Base-by-base conservation (phyloP, 2,329 filamentous ascomycete species). In the Tolypocladium ophioglossoides region DNA sequence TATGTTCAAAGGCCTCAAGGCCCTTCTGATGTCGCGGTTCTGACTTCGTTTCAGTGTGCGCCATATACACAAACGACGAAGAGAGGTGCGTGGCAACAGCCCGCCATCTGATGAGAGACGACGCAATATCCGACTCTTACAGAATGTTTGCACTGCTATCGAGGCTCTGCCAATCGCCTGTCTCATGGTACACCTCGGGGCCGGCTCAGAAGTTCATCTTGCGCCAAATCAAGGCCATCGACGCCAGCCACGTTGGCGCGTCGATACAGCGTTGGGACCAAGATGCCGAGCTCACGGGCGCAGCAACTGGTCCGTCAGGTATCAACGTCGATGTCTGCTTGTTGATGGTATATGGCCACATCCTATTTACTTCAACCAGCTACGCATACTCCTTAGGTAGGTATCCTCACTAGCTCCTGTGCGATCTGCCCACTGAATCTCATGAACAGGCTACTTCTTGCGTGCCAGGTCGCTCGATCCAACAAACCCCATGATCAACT, bases 171-270 rank as follows among this genome's bases (percentile, higher is more conserved):
- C 84, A 89, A 52, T 85, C 88, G 16, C 83, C 86, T 2, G 76
- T 83, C 39, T 80, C 84, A 34, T 89, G 86, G 76, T 96, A 92
- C 69, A 86, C 86, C 52, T 86, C 86, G 3, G 87, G 89, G 0
- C 85, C 89, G 0, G 85, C 86, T 22, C 91, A 96, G 69, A 97
- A 97, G 68, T 95, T 89, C 65, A 84, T 97, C 63, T 77, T 96
- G 55, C 85, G 94, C 5, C 90, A 95, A 70, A 89, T 99, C 70
- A 95, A 95, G 68, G 83, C 84, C 4, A 88, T 95, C 74, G 94
- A 99, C 86, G 47, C 74, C 71, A 74, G 79, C 16, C 72, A 77
- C 16, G 71, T 76, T 41, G 69, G 72, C 32, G 68, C 70, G 54
- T 68, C 68, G 3, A 54, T 53, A 1, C 52, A 57, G 63, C 10